phyloP scores from a whole-genome alignment of 805 yeast genomes.

The Tetrapisispora pingtungensis region DNA sequence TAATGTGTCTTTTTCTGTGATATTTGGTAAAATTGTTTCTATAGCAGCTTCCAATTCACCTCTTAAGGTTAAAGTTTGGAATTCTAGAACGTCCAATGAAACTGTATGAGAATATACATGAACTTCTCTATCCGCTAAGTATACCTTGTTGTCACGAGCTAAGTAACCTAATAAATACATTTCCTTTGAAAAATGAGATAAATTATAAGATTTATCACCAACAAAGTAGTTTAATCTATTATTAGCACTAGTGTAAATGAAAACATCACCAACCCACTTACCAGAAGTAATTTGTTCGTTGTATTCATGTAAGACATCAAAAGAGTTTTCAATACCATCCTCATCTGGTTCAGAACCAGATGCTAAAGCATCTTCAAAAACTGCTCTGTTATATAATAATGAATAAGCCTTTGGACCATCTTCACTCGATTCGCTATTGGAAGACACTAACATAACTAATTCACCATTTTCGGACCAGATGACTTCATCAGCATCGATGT shows the following conservation, averaged over 20 bases:
- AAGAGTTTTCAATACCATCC: constrained; percentile 82
- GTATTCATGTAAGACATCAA: constrained; percentile 75
- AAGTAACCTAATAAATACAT: constrained; percentile 82
- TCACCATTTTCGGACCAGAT: constrained; percentile 94
- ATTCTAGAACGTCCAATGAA: constrained; percentile 80
- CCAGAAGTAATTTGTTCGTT: constrained; percentile 79
- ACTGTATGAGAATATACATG: constrained; percentile 72
- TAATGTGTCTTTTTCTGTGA: constrained; percentile 51
- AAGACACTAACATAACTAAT: constrained; percentile 62
- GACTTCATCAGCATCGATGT: constrained; percentile 71
- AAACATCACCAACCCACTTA: constrained; percentile 95
- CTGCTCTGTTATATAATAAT: constrained; percentile 59
- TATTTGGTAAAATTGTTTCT: constrained; percentile 44
- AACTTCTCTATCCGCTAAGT: constrained; percentile 84
- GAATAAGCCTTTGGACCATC: constrained; percentile 55
- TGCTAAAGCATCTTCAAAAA: constrained; percentile 52
- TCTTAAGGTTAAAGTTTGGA: constrained; percentile 89
- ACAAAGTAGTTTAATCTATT: constrained; percentile 89
- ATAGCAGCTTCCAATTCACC: constrained; percentile 86
- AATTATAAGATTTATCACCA: constrained; percentile 85
- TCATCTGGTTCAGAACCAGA: constrained; percentile 55
- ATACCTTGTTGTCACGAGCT: constrained; percentile 82
- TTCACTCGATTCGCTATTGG: constrained; percentile 31
- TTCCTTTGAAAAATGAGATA: constrained; percentile 85
- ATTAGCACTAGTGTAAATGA: constrained; percentile 76